These are phyloP conservation scores for Pseudopithomyces chartarum DNA, from an alignment of 2,329 filamentous ascomycete genomes.

Conservation along the genomic window DNA sequence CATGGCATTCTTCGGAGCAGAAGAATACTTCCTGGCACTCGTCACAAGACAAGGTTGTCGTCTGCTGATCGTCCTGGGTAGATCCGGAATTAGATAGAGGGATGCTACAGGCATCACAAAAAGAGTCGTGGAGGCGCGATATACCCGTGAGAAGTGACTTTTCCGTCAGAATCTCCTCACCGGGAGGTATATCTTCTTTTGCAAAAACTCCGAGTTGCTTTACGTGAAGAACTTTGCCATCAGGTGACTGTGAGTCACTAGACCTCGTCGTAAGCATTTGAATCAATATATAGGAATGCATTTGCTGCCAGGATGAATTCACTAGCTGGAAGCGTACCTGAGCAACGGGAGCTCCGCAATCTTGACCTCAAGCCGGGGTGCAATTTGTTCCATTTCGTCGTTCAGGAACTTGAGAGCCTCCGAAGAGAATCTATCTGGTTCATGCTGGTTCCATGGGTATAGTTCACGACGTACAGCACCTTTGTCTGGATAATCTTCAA, in stretches of 20 bases:
- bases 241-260: constrained; percentile 45
- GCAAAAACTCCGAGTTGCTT: constrained; percentile 91
- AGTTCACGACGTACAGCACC: constrained; percentile 70
- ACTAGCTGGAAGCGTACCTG: background rate
- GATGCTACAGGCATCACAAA: constrained; percentile 88
- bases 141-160: constrained; percentile 87
- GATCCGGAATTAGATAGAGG: constrained; percentile 60
- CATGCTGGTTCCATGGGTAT: constrained; percentile 67
- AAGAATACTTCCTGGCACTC: constrained; percentile 65
- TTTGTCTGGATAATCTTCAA: constrained; percentile 67
- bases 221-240: constrained; percentile 61
- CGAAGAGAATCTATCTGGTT: constrained; percentile 61
- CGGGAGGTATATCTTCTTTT: constrained; percentile 75
- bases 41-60: constrained; percentile 52
- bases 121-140: constrained; percentile 81
- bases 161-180: constrained; percentile 78
- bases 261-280: background rate
- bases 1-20: constrained; percentile 62
- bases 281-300: too few species aligned
- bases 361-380: constrained; percentile 80
- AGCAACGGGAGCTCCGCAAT: constrained; percentile 77
- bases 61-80: constrained; percentile 5
- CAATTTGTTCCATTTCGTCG: constrained; percentile 66
- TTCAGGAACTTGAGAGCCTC: constrained; percentile 72
- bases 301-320: background rate